Evolutionary conservation across 1,139 yeast species (phyloP), one percentile per base, ranked within the genome.

Genomic region (Suhomyces maxii): DNA sequence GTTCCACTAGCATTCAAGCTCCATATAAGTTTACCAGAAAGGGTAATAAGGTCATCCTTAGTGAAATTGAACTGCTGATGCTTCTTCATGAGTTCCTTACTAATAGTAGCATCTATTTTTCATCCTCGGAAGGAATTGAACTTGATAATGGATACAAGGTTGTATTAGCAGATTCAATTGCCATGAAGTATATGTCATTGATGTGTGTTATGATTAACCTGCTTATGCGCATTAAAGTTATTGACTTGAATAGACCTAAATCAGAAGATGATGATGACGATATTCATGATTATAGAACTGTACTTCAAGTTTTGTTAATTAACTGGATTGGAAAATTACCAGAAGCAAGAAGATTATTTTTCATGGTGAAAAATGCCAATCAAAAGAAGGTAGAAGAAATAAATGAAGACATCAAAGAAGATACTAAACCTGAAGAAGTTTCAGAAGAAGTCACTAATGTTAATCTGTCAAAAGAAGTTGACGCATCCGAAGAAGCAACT

Each of bases 71-170:
- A 54, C 72, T 67, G 49, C 78, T 79, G 56, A 82, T 84, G 87
- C 58, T 86, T n/a, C 61, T 86, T 36, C 89, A 84, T 61, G 89
- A 83, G 58, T 83, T 85, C 54, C 71, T 86, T 47, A 73, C 80
- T 12, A 82, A 78, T 49, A 76, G 84, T 26, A 69, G 79, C 8
- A 71, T 76, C 11, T 79, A 71, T 51, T 61, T 84, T 14, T 70
- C 83, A 0, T 70, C 77, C 0, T 59, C 66, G 1, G 67, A 69
- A 25, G 69, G 73, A 4, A 49, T 70, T 13, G 68, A 66, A 36
- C 67, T 69, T 10, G 70, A 66, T 3, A 69, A 64, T 32, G 75
- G 72, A 0, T 60, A 64, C 35, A 64, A 65, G 45, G 67, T 68
- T 2, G 67, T 64, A 18, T 58, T 72, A 26, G 69, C 73, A 0